Evolutionary conservation across 169 alveolate species (phyloP).

Genomic region (Perkinsus chesapeaki): DNA sequence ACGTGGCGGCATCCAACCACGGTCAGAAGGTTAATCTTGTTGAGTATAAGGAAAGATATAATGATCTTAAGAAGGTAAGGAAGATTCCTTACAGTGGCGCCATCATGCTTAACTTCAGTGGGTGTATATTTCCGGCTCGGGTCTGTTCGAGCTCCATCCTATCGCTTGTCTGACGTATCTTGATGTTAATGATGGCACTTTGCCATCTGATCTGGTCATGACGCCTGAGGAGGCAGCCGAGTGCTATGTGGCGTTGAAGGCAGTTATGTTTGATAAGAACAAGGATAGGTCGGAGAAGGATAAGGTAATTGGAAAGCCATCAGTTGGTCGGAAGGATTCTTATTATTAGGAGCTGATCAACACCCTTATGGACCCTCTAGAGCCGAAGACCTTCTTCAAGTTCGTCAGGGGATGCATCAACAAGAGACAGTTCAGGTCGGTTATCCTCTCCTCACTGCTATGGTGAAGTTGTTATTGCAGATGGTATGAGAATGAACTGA

Average conservation of each 20-base stretch:
- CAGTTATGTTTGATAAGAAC: neutral
- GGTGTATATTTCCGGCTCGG: conserved; percentile 9
- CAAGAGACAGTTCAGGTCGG: neutral
- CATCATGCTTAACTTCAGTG: conserved; percentile 20
- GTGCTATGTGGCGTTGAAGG: neutral
- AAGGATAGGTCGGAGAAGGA: neutral
- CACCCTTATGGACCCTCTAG: neutral
- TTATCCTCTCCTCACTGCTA: neutral
- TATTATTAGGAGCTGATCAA: neutral
- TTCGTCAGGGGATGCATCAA: neutral
- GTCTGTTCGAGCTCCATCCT: conserved; percentile 21
- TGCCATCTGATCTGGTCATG: neutral
- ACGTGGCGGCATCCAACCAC: neutral
- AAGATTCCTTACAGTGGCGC: neutral
- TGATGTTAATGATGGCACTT: neutral
- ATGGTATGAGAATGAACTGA: neutral
- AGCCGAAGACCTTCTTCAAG: neutral
- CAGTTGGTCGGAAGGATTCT: neutral
- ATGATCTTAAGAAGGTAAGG: conserved; percentile 17
- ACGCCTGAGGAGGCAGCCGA: neutral
- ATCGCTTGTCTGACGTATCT: conserved; percentile 19
- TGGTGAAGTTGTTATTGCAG: neutral
- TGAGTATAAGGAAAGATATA: conserved; percentile 33
- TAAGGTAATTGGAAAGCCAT: neutral
- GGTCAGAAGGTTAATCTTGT: conserved; percentile 15